These are phyloP conservation scores for Kockovaella imperatae DNA, from an alignment of 768 basidiomycete species.

Conservation along the genomic window DNA sequence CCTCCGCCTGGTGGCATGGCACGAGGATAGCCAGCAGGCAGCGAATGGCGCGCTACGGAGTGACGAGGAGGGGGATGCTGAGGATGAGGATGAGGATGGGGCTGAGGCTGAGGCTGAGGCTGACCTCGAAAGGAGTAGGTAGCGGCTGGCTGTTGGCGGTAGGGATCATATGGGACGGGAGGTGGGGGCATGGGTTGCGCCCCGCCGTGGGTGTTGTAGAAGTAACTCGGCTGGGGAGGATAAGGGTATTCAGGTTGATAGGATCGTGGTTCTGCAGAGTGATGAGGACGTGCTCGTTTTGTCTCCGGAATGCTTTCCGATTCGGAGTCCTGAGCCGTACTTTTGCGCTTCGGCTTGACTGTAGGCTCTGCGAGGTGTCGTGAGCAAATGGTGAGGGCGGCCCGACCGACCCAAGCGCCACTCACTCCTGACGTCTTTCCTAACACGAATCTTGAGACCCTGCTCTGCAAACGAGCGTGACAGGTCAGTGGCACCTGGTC, in stretches of 20 bases:
- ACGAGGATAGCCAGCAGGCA: neutral
- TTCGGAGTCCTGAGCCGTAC: conserved; percentile 13
- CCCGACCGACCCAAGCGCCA: neutral
- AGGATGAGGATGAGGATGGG: neutral
- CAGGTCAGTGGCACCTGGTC: conserved; percentile 72
- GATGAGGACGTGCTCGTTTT: conserved; percentile 6
- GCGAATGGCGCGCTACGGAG: neutral
- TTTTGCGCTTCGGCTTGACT: conserved; percentile 9
- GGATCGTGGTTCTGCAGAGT: neutral
- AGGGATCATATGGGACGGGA: neutral
- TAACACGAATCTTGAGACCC: conserved; percentile 88
- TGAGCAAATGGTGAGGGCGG: neutral
- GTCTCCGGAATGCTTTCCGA: too few species aligned
- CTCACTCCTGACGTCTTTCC: conserved; percentile 56
- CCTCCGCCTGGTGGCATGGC: neutral
- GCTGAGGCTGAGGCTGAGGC: neutral
- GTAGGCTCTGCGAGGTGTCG: neutral
- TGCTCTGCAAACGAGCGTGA: conserved; percentile 90
- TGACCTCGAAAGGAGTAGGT: neutral
- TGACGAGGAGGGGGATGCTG: neutral
- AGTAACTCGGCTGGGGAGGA: neutral
- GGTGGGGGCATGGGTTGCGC: conserved; percentile 5
- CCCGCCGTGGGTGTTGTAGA: neutral
- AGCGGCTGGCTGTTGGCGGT: neutral
- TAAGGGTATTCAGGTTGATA: conserved; percentile 1